Percentiles rank a stretch among this genome's conserved stretches.
These are phyloP conservation scores for Anisogramma anomala DNA, from an alignment of 2,329 filamentous ascomycete genomes.

Conservation along the genomic window DNA sequence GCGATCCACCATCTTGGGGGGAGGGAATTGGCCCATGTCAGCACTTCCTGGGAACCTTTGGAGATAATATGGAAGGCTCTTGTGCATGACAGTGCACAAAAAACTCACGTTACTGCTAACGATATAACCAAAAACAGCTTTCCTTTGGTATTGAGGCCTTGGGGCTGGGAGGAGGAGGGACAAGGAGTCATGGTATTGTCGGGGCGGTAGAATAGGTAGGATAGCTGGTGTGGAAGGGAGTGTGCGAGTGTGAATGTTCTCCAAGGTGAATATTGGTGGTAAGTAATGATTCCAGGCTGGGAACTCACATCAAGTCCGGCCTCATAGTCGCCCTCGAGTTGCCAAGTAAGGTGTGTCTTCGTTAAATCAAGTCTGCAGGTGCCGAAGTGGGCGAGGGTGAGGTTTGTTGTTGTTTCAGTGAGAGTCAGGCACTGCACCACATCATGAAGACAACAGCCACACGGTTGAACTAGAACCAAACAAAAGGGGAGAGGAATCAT, in stretches of 20 bases:
- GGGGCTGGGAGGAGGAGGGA: conserved; percentile 13
- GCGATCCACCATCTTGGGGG: conserved; percentile 36
- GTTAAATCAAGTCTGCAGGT: background rate
- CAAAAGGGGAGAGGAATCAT: too few species aligned
- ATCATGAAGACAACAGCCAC: too few species aligned
- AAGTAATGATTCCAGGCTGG: background rate
- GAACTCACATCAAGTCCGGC: background rate
- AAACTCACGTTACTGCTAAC: conserved; percentile 28
- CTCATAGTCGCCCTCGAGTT: background rate
- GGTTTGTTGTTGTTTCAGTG: background rate
- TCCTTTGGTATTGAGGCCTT: conserved; percentile 23
- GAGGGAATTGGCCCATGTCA: too few species aligned
- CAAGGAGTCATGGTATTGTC: conserved; percentile 16
- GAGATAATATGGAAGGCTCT: background rate
- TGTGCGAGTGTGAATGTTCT: too few species aligned
- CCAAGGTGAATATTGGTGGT: too few species aligned
- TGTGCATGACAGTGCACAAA: background rate
- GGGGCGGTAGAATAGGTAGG: too few species aligned
- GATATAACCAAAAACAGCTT: conserved; percentile 26
- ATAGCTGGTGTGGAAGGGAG: too few species aligned
- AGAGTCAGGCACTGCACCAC: too few species aligned
- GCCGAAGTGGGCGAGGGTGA: background rate
- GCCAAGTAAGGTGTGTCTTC: too few species aligned
- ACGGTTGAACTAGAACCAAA: too few species aligned
- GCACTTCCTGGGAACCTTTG: background rate